phyloP scores from a whole-genome alignment of 2,329 filamentous ascomycete species.

The Microdochium trichocladiopsis region DNA sequence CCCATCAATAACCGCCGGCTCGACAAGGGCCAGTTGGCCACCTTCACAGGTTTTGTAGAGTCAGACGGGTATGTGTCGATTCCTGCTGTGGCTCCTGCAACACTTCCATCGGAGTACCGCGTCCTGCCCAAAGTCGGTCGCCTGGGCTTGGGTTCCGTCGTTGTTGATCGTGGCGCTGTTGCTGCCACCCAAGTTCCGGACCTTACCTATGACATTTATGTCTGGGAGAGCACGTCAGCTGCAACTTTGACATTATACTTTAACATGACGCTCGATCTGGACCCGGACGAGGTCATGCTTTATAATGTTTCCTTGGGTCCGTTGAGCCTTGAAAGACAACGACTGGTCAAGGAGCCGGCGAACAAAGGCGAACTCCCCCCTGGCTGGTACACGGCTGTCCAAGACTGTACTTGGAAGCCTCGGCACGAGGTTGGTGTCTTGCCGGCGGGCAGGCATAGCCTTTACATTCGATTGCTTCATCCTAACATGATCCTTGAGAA shows the following conservation, averaged over 20 bases:
- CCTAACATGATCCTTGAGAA: neutral
- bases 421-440: neutral
- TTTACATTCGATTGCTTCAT: neutral
- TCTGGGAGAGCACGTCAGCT: neutral
- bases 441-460: neutral
- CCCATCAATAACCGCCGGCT: constrained; percentile 11
- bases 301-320: neutral
- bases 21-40: neutral
- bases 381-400: neutral
- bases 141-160: neutral
- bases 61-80: constrained; percentile 24
- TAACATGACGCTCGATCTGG: neutral
- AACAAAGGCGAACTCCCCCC: neutral
- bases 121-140: neutral
- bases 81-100: constrained; percentile 10
- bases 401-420: neutral
- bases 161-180: neutral
- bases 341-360: neutral
- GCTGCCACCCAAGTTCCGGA: neutral
- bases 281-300: neutral
- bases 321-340: neutral
- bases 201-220: neutral
- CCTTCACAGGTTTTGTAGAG: constrained; percentile 23
- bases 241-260: neutral
- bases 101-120: neutral